A percentile compares a stretch with the other conserved stretches of the same genome.
phyloP scores from a whole-genome alignment of 2,329 filamentous ascomycete species.

The Alternaria brassicae region DNA sequence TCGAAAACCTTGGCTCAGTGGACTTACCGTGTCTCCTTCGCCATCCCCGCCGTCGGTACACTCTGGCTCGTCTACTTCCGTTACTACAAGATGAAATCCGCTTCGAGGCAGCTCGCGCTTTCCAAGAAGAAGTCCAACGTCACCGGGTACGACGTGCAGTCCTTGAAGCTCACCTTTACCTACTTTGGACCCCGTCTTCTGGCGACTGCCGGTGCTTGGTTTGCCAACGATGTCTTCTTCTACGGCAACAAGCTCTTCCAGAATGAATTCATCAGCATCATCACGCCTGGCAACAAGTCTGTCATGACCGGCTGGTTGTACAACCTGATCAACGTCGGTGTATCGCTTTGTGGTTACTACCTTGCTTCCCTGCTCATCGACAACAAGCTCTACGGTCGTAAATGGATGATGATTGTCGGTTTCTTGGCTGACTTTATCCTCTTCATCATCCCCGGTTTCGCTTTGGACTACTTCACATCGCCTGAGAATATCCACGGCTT shows the following conservation, averaged over 20 bases:
- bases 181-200: conserved; percentile 87
- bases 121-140: conserved; percentile 88
- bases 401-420: conserved; percentile 94
- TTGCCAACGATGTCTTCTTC: conserved; percentile 97
- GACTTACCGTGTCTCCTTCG: conserved; percentile 92
- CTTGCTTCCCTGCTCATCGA: conserved; percentile 87
- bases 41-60: conserved; percentile 87
- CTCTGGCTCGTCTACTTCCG: conserved; percentile 96
- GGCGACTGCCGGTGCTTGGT: conserved; percentile 89
- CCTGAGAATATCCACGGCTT: conserved; percentile 79
- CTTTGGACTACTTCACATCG: conserved; percentile 82
- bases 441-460: conserved; percentile 90
- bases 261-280: conserved; percentile 83
- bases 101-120: conserved; percentile 79
- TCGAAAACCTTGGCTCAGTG: conserved; percentile 79
- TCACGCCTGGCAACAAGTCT: conserved; percentile 71
- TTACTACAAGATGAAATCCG: conserved; percentile 91
- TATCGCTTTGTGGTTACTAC: conserved; percentile 89
- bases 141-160: conserved; percentile 90
- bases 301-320: conserved; percentile 90
- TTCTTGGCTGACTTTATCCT: conserved; percentile 94
- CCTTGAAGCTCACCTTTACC: conserved; percentile 76
- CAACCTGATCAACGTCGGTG: conserved; percentile 89
- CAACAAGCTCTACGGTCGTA: conserved; percentile 95
- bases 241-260: conserved; percentile 99